phyloP scores from a whole-genome alignment of 2,329 filamentous ascomycete genomes.

The Keithomyces neogunnii region DNA sequence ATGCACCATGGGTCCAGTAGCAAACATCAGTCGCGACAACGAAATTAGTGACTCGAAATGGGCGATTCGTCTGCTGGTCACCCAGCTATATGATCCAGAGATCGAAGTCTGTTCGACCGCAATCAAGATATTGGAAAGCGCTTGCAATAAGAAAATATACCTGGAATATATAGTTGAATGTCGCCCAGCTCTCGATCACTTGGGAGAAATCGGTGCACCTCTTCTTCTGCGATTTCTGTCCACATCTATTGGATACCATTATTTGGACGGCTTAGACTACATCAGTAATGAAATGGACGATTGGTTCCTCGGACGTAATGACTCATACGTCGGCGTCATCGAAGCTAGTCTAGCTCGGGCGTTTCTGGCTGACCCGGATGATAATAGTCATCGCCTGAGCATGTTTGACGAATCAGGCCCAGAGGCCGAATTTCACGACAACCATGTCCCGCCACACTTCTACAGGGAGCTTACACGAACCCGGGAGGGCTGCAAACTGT shows the following conservation, averaged over 20 bases:
- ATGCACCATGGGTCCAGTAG: slow-evolving; percentile 55
- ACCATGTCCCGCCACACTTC: slow-evolving; percentile 87
- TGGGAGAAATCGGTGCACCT: slow-evolving; percentile 94
- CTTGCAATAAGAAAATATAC: slow-evolving; percentile 84
- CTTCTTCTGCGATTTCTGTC: slow-evolving; percentile 86
- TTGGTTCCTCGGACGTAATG: slow-evolving; percentile 95
- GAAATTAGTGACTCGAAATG: slow-evolving; percentile 69
- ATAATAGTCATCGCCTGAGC: slow-evolving; percentile 47
- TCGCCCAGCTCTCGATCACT: slow-evolving; percentile 83
- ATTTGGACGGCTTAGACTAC: slow-evolving; percentile 92
- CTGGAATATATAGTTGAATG: slow-evolving; percentile 97
- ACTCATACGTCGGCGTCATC: slow-evolving; percentile 88
- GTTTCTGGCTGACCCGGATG: slow-evolving; percentile 59
- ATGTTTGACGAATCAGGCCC: slow-evolving; percentile 50
- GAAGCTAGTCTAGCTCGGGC: slow-evolving; percentile 91
- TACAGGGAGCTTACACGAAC: slow-evolving; percentile 93
- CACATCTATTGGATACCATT: slow-evolving; percentile 95
- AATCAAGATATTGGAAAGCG: slow-evolving; percentile 94
- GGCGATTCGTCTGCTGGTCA: slow-evolving; percentile 96
- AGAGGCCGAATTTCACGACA: slow-evolving; percentile 51
- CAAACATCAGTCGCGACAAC: slow-evolving; percentile 28
- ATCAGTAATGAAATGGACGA: slow-evolving; percentile 99
- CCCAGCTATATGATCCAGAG: slow-evolving; percentile 93
- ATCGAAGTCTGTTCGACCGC: slow-evolving; percentile 94
- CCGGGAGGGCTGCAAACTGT: slow-evolving; percentile 79